Evolutionary conservation across 148 eudicot species (phyloP), one percentile per base, ranked within the genome.

Genomic region (Rhododendron kiyosumense): DNA sequence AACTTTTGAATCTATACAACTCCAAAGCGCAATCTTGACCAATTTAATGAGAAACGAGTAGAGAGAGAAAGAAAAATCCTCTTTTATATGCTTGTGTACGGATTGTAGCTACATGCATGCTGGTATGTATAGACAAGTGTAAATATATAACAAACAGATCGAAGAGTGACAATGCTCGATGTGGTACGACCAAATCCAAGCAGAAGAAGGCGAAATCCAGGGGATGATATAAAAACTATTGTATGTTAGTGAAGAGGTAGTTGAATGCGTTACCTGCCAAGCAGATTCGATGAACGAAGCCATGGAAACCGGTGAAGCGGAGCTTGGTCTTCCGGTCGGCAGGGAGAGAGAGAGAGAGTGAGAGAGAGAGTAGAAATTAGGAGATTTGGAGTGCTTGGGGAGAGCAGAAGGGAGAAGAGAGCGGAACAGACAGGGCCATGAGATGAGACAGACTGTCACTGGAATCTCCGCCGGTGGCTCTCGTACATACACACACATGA

Each of bases 211-310:
- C 6, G n/a, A 65, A 83, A 83, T 46, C 69, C 32, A 75, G 81
- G 86, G 69, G 69, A 49, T 74, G 48, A 52, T 67, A 54, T 18
- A 18, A 57, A 26, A 67, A 9, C 15, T 10, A 24, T n/a, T 30
- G 30, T 8, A 65, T 65, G 71, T 24, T 65, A n/a, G 71, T 8
- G 71, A n/a, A 65, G 9, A n/a, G 76, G 73, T 51, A 67, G 7
- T 65, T 7, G 7, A 24, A 65, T 67, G 28, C 13, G 0, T 4
- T 67, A 83, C 85, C 77, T 65, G 85, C 85, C 85, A 83, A 43
- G 59, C 85, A 83, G 59, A 65, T 83, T 83, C 85, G 41, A 83
- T 69, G 78, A 83, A 36, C 59, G 78, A 67, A 43, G 78, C 85
- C 85, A 83, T 83, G 85, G 71, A 69, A 83, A 69, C 41, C 75